Base-by-base conservation (phyloP, 75 land plant genomes). In the Gnetum montanum region DNA sequence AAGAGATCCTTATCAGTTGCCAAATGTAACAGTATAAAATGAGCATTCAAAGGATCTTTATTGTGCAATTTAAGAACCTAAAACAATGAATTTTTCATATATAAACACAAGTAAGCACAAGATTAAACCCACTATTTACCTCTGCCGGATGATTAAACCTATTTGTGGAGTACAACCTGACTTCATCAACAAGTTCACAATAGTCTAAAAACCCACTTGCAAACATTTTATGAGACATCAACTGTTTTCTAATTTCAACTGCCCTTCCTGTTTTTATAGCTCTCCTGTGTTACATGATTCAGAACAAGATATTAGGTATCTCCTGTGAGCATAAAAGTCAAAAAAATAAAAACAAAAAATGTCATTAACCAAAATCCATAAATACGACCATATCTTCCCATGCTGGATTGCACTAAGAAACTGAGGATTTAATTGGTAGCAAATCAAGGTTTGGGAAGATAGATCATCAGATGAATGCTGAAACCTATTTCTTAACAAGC, bases 161-260 rank as follows among this genome's bases (percentile, higher is more conserved):
- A 40, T 37, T 73, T 4, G 74, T 73, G 25, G 61, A 62, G 58
- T 29, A 73, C 10, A 62, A 37, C 57, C 29, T 69, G 19, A 55
- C 76, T 6, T 52, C n/a, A 46, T 73, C 76, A 23, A 73, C 76
- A 30, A 62, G 30, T 15, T 63, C 53, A 24, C 58, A 62, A 43
- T 73, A 73, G 38, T 48, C 48, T 20, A 58, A 52, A 37, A 63
- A 29, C 24, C 61, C 62, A 6, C 38, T 16, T 0, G 73, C 73
- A 33, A 69, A 73, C 66, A 73, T 50, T 66, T 70, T 69, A 30
- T 62, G 66, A 22, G 76, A 73, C 19, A 74, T 54, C 60, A 73
- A 52, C 41, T 73, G 76, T 33, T 63, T 62, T 40, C 16, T 47
- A 4, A 73, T 55, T 31, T 61, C 62, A 31, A 73, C 76, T 48